Conservation (phyloP, 148 eudicot genomes). For the Tetragonia tetragonoides region DNA sequence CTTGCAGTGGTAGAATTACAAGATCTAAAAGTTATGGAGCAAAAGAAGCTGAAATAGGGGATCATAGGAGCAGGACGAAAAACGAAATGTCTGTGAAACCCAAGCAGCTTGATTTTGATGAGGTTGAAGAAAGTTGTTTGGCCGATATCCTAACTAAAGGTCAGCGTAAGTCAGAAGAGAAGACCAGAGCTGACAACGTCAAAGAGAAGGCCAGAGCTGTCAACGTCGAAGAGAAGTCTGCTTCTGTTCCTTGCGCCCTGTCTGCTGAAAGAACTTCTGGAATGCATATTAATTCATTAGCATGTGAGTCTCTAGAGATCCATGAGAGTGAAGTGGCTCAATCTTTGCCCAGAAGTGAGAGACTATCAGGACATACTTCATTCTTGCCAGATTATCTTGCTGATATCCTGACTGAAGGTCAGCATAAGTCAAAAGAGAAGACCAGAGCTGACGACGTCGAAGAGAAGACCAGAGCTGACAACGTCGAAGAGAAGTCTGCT, state of each 20-base stretch:
- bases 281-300: not conserved
- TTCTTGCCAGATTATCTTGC: not conserved
- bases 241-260: not conserved
- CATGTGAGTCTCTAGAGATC: constrained; percentile 1
- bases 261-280: not conserved
- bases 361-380: not conserved
- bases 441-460: no score
- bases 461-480: not conserved
- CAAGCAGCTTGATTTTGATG: constrained; percentile 48
- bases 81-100: constrained; percentile 39
- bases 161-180: not conserved
- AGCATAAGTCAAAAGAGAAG: no score
- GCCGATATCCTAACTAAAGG: constrained; percentile 6
- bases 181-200: not conserved
- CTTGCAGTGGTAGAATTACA: constrained; percentile 22
- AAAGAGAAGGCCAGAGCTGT: not conserved
- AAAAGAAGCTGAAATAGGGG: constrained; percentile 1
- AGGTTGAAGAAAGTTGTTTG: constrained; percentile 32
- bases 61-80: constrained; percentile 16
- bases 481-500: constrained; percentile 1
- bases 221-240: not conserved
- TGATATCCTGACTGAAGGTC: no score
- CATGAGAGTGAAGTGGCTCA: not conserved
- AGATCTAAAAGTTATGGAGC: constrained; percentile 31
- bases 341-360: not conserved